Percentiles rank a stretch among this genome's conserved stretches.
These are phyloP conservation scores for Ceratobasidium sp. DNA, from an alignment of 1,284 basidiomycete genomes.

Conservation along the genomic window DNA sequence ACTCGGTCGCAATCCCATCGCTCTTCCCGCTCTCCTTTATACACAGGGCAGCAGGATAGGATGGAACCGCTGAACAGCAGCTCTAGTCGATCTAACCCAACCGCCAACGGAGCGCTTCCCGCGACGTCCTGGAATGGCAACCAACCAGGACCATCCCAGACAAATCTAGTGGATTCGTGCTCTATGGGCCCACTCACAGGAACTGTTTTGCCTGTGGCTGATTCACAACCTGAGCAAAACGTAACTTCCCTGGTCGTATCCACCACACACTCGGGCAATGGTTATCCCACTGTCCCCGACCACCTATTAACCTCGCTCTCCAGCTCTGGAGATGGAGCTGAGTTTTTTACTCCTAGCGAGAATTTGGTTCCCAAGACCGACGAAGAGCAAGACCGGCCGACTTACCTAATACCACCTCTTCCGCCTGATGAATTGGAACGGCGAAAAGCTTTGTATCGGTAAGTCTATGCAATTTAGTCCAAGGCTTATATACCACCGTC, in stretches of 20 bases:
- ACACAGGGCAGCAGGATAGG: background rate
- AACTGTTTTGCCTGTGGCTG: conserved; percentile 5
- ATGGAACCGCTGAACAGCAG: background rate
- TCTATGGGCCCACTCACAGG: background rate
- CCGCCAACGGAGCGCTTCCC: background rate
- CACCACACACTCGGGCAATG: conserved; percentile 17
- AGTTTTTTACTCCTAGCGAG: conserved; percentile 37
- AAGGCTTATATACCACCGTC: background rate
- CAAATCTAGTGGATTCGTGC: conserved; percentile 45
- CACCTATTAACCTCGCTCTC: conserved; percentile 30
- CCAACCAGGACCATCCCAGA: background rate
- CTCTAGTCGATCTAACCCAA: background rate
- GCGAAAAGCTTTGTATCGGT: conserved; percentile 84
- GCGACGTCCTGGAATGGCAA: conserved; percentile 44
- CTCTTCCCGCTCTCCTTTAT: conserved; percentile 7
- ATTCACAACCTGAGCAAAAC: background rate
- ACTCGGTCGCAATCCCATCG: background rate
- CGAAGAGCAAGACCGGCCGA: conserved; percentile 69
- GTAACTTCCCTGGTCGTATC: background rate
- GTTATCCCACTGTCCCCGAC: conserved; percentile 21
- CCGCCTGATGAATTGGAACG: conserved; percentile 86
- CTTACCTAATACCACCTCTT: conserved; percentile 83
- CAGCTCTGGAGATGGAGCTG: conserved; percentile 29
- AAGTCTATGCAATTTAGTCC: conserved; percentile 52
- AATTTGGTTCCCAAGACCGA: conserved; percentile 52